These are phyloP conservation scores for Phytophthora tubulina DNA, from an alignment of 352 stramenopile genomes.

Conservation along the genomic window DNA sequence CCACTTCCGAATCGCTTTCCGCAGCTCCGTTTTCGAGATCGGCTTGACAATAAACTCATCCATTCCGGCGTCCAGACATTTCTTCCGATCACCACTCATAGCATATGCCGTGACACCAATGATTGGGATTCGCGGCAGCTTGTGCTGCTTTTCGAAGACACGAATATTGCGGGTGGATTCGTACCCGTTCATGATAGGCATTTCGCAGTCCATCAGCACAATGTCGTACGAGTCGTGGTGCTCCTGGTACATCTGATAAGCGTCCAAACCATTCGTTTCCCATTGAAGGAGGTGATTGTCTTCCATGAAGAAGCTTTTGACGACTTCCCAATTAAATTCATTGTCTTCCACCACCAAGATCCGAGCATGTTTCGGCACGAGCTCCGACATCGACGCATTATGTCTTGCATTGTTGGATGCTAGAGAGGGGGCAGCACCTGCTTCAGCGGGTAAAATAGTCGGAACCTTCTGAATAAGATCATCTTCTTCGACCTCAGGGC, in stretches of 20 bases:
- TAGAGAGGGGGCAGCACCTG: conserved; percentile 24
- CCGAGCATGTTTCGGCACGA: conserved; percentile 72
- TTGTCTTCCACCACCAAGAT: conserved; percentile 92
- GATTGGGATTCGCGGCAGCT: conserved; percentile 79
- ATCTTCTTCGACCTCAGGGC: conserved; percentile 62
- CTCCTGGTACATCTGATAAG: conserved; percentile 76
- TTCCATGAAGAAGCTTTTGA: conserved; percentile 88
- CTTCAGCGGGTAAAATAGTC: conserved; percentile 43
- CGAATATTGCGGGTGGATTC: conserved; percentile 77
- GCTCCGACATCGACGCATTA: conserved; percentile 36
- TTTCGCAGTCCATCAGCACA: conserved; percentile 89
- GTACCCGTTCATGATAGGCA: conserved; percentile 91
- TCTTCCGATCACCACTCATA: conserved; percentile 86
- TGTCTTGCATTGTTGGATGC: conserved; percentile 25
- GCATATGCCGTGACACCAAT: conserved; percentile 87
- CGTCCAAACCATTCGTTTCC: conserved; percentile 82
- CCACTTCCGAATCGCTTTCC: conserved; percentile 81
- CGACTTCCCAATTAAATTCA: conserved; percentile 92
- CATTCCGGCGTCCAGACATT: conserved; percentile 87
- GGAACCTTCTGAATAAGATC: conserved; percentile 57
- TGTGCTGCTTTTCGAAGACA: conserved; percentile 71
- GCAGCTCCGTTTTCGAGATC: conserved; percentile 73
- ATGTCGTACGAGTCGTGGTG: conserved; percentile 83
- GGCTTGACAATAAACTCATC: conserved; percentile 91
- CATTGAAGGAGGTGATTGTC: conserved; percentile 87